Conservation (phyloP, 345 rosid species). For the Populus simonii region DNA sequence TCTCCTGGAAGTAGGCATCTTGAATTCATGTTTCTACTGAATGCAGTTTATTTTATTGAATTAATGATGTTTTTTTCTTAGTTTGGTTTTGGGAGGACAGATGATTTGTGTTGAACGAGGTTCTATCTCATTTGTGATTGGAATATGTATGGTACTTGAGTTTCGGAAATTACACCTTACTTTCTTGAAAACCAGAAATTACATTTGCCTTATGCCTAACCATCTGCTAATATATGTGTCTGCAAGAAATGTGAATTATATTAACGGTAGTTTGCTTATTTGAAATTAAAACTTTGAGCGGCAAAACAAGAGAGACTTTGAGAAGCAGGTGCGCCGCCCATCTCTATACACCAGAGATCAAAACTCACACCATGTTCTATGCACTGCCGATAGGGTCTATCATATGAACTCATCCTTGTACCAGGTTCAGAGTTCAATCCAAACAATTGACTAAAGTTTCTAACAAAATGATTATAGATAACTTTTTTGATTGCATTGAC, state of each 20-base stretch:
- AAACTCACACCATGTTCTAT: neutral
- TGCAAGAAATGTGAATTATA: neutral
- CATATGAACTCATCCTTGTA: neutral
- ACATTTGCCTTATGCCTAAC: neutral
- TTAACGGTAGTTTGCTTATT: neutral
- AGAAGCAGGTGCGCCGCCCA: neutral
- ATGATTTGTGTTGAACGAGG: neutral
- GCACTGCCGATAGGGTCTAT: neutral
- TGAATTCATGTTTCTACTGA: neutral
- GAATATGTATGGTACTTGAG: neutral
- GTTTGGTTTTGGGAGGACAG: neutral
- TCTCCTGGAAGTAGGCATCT: neutral
- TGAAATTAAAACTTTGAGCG: neutral
- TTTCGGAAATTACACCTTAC: neutral
- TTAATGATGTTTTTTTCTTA: neutral
- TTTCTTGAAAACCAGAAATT: neutral
- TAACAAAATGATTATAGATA: neutral
- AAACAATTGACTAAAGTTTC: neutral
- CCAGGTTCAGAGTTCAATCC: neutral
- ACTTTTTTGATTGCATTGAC: neutral
- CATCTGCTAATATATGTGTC: neutral
- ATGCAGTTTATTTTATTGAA: neutral
- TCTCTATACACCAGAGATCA: neutral
- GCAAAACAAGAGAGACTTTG: neutral
- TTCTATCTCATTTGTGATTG: neutral